phyloP scores from a whole-genome alignment of 345 rosid species.

The Cardamine resedifolia region DNA sequence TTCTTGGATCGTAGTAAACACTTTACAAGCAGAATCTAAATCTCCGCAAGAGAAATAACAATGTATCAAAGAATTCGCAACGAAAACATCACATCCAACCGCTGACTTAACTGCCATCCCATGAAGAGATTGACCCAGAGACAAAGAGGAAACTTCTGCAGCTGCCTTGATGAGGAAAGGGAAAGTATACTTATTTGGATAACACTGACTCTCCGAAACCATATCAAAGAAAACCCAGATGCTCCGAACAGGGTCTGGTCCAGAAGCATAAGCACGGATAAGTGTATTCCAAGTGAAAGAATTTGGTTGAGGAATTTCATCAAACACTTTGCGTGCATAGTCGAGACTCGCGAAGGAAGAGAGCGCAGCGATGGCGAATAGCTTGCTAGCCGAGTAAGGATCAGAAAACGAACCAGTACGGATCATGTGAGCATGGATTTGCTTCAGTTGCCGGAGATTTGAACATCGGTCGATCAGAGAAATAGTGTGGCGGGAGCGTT shows the following conservation, averaged over 20 bases:
- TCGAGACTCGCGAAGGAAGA: constrained; percentile 52
- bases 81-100: constrained; percentile 47
- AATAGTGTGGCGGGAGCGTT: constrained; percentile 35
- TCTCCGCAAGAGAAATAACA: constrained; percentile 59
- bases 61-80: constrained; percentile 60
- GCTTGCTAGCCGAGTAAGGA: constrained; percentile 55
- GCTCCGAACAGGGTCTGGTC: constrained; percentile 53
- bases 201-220: constrained; percentile 42
- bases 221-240: constrained; percentile 49
- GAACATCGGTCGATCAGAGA: constrained; percentile 47
- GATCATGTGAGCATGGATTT: constrained; percentile 64
- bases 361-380: constrained; percentile 45
- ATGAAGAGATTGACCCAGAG: constrained; percentile 54
- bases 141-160: constrained; percentile 36
- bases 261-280: constrained; percentile 64
- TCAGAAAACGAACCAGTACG: constrained; percentile 42
- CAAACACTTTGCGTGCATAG: constrained; percentile 70
- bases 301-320: constrained; percentile 67
- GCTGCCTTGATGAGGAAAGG: constrained; percentile 71
- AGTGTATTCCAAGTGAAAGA: constrained; percentile 67
- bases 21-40: constrained; percentile 56
- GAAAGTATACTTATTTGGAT: constrained; percentile 64
- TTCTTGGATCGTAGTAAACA: constrained; percentile 45
- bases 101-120: constrained; percentile 59
- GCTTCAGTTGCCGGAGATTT: constrained; percentile 44